Percentiles rank a stretch among this genome's conserved stretches.
Conservation (phyloP, 345 rosid genomes). For the Gossypium arboreum region DNA sequence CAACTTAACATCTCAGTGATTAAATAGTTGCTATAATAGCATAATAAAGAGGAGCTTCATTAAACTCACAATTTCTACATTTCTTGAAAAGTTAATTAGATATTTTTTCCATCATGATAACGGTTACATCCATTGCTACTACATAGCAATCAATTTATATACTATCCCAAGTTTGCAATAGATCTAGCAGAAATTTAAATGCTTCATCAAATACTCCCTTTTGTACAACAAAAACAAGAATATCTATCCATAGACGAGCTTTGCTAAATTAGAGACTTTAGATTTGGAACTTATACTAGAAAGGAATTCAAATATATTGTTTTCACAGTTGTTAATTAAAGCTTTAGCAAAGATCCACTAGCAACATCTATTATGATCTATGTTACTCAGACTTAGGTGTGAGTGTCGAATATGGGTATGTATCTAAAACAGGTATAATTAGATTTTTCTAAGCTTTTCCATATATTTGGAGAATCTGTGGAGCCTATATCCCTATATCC, state of each 20-base stretch:
- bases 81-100: too few species aligned
- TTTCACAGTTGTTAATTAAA: neutral
- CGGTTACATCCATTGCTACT: too few species aligned
- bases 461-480: neutral
- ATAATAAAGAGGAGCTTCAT: too few species aligned
- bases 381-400: neutral
- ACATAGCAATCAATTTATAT: too few species aligned
- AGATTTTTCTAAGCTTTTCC: neutral
- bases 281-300: neutral
- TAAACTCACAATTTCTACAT: too few species aligned
- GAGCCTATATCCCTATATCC: neutral
- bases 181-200: neutral
- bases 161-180: too few species aligned
- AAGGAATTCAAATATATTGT: neutral
- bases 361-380: neutral
- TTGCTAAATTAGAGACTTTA: neutral
- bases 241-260: neutral
- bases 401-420: neutral
- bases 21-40: too few species aligned
- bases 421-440: too few species aligned
- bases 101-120: too few species aligned
- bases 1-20: too few species aligned
- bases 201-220: neutral
- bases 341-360: slow-evolving; percentile 7
- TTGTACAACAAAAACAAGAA: too few species aligned